Conservation (phyloP, 495 filamentous ascomycete species). For the Penicillium egyptiacum region DNA sequence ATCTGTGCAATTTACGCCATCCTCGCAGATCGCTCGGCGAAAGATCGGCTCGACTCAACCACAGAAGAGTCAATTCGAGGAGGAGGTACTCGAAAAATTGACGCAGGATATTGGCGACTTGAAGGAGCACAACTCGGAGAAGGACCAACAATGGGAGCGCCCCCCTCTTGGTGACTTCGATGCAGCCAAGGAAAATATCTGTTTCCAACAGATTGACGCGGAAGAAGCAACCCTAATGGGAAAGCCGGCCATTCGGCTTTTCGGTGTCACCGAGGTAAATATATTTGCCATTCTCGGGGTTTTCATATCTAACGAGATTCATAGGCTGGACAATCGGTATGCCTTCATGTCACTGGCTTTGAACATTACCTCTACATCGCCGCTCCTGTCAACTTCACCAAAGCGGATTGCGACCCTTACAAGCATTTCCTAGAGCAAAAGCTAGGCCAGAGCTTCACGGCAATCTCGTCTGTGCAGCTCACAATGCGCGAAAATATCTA, state of each 20-base stretch:
- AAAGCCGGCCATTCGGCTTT: conserved; percentile 77
- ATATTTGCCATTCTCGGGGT: too few relatives aligned
- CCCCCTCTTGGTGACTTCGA: conserved; percentile 74
- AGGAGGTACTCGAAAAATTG: conserved; percentile 89
- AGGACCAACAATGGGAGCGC: conserved; percentile 90
- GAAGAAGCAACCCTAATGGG: conserved; percentile 80
- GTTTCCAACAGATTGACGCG: conserved; percentile 93
- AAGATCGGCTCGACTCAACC: conserved; percentile 75
- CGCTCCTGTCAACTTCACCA: conserved; percentile 77
- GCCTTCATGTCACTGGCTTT: conserved; percentile 94
- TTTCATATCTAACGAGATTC: conserved; percentile 10
- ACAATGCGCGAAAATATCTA: conserved; percentile 86
- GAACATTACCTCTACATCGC: conserved; percentile 94
- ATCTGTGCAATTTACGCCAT: conserved; percentile 55
- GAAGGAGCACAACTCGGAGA: conserved; percentile 82
- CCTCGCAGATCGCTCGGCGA: conserved; percentile 54
- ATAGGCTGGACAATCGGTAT: conserved; percentile 81
- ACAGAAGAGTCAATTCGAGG: conserved; percentile 85
- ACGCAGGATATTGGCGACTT: conserved; percentile 85
- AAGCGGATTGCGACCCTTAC: conserved; percentile 73
- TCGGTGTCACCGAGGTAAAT: conserved; percentile 89
- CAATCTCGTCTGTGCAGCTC: conserved; percentile 72
- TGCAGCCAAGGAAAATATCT: conserved; percentile 66
- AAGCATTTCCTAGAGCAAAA: conserved; percentile 73
- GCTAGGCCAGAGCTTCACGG: conserved; percentile 61